phyloP scores from a whole-genome alignment of 2,329 filamentous ascomycete species.

The Mycogone perniciosa region DNA sequence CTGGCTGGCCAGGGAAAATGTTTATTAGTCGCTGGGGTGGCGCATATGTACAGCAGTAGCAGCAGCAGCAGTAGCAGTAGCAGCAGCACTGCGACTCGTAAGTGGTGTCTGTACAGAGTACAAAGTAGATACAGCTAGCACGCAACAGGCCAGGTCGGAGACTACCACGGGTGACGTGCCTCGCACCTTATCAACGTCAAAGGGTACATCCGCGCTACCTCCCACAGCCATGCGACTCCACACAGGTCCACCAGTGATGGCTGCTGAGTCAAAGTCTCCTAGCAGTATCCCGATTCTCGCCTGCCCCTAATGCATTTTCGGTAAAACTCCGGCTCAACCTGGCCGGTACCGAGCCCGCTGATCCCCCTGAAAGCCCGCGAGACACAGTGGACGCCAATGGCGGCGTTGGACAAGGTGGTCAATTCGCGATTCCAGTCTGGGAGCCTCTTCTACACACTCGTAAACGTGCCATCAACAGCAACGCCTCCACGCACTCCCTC shows the following conservation, averaged over 20 bases:
- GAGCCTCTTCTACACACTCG: too few species aligned
- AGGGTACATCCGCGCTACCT: constrained; percentile 7
- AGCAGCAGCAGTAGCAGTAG: too few species aligned
- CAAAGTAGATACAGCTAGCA: too few species aligned
- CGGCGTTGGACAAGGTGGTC: constrained; percentile 12
- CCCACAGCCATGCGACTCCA: constrained; percentile 1
- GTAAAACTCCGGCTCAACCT: constrained; percentile 9
- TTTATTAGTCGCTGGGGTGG: too few species aligned
- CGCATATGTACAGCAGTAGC: too few species aligned
- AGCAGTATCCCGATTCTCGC: constrained; percentile 9
- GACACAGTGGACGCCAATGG: not conserved
- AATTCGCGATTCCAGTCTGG: constrained; percentile 11
- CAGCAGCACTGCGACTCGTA: too few species aligned
- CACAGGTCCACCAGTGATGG: constrained; percentile 8
- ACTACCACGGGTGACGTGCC: constrained; percentile 5
- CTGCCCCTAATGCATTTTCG: constrained; percentile 11
- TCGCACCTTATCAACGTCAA: constrained; percentile 5
- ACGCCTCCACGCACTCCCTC: too few species aligned
- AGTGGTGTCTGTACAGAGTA: constrained; percentile 2
- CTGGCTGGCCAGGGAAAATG: not conserved
- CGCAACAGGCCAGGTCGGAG: constrained; percentile 1
- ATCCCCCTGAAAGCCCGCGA: too few species aligned
- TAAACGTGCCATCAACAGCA: too few species aligned
- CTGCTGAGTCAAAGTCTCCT: constrained; percentile 6
- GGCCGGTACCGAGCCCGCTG: not conserved